Percentiles rank a stretch among this genome's conserved stretches.
These are phyloP conservation scores for Stagonosporopsis vannaccii DNA, from an alignment of 2,329 filamentous ascomycete genomes.

Conservation along the genomic window DNA sequence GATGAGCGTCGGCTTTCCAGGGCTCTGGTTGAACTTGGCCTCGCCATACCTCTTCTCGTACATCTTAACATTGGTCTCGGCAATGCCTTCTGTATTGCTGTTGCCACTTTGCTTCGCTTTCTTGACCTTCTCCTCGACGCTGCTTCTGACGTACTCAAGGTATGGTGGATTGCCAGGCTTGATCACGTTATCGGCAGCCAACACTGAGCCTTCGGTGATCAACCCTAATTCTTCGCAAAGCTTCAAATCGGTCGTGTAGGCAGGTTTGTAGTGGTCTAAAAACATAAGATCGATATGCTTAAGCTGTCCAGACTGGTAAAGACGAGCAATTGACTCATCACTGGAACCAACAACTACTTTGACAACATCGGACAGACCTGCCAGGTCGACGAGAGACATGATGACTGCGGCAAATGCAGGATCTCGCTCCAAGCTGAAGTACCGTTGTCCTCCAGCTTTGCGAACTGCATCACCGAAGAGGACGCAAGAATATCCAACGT, in stretches of 20 bases:
- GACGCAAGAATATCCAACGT: conserved; percentile 82
- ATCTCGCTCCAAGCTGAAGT: conserved; percentile 76
- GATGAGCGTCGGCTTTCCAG: conserved; percentile 69
- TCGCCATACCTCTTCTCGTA: conserved; percentile 57
- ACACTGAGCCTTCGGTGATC: conserved; percentile 66
- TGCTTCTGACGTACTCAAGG: conserved; percentile 72
- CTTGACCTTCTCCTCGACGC: conserved; percentile 66
- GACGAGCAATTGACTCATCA: conserved; percentile 67
- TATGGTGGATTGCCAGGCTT: conserved; percentile 76
- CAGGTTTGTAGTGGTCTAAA: conserved; percentile 81
- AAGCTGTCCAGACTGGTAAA: conserved; percentile 63
- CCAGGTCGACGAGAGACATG: conserved; percentile 72
- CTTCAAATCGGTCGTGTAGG: conserved; percentile 77
- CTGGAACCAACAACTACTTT: conserved; percentile 74
- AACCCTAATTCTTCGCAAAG: conserved; percentile 75
- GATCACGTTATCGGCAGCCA: conserved; percentile 75
- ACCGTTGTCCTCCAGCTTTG: conserved; percentile 68
- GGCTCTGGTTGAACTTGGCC: conserved; percentile 52
- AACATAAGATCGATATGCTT: conserved; percentile 75
- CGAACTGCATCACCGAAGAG: conserved; percentile 74
- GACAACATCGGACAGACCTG: conserved; percentile 74
- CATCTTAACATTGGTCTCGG: conserved; percentile 57
- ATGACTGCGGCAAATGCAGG: conserved; percentile 77
- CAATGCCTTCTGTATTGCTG: conserved; percentile 51
- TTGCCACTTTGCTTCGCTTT: conserved; percentile 40